Evolutionary conservation across 2,329 filamentous ascomycete genomes (phyloP).

Genomic region (Monosporascus sp.): DNA sequence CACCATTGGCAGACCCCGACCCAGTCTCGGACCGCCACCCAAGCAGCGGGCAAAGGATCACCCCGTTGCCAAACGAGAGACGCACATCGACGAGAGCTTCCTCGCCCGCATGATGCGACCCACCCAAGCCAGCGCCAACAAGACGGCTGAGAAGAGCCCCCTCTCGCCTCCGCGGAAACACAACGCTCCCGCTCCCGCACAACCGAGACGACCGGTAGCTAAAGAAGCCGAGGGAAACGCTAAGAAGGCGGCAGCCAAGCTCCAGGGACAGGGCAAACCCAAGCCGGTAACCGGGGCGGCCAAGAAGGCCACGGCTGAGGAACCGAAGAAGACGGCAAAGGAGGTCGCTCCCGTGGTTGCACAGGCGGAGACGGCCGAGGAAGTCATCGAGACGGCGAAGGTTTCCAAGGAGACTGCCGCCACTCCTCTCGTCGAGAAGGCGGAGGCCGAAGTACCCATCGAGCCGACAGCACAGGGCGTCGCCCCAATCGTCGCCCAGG

Average conservation of each 20-base stretch:
- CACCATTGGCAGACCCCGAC: slow-evolving; percentile 38
- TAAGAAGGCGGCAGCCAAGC: slow-evolving; percentile 21
- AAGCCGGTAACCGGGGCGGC: slow-evolving; percentile 13
- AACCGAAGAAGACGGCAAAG: slow-evolving; percentile 17
- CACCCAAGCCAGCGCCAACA: slow-evolving; percentile 63
- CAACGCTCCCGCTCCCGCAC: slow-evolving; percentile 5
- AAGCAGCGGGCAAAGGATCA: slow-evolving; percentile 49
- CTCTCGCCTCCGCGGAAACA: slow-evolving; percentile 44
- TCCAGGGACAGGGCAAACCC: slow-evolving; percentile 17
- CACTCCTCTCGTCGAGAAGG: slow-evolving; percentile 8
- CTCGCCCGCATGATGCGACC: slow-evolving; percentile 79
- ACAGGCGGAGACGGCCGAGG: slow-evolving; percentile 7
- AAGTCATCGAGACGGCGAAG: slow-evolving; percentile 5
- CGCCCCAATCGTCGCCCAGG: slow-evolving; percentile 3
- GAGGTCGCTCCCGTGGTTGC: slow-evolving; percentile 18
- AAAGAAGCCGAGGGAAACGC: slow-evolving; percentile 17
- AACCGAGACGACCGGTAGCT: slow-evolving; percentile 11
- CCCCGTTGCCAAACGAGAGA: slow-evolving; percentile 42
- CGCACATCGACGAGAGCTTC: slow-evolving; percentile 63
- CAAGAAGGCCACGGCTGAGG: slow-evolving; percentile 12
- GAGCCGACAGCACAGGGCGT: slow-evolving; percentile 5
- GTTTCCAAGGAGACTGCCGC: slow-evolving; percentile 3
- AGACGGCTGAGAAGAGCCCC: slow-evolving; percentile 57
- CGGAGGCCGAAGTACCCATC: slow-evolving; percentile 2
- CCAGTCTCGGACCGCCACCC: slow-evolving; percentile 53